phyloP scores from a whole-genome alignment of 2,329 filamentous ascomycete species.

The Pyrenophora graminea region DNA sequence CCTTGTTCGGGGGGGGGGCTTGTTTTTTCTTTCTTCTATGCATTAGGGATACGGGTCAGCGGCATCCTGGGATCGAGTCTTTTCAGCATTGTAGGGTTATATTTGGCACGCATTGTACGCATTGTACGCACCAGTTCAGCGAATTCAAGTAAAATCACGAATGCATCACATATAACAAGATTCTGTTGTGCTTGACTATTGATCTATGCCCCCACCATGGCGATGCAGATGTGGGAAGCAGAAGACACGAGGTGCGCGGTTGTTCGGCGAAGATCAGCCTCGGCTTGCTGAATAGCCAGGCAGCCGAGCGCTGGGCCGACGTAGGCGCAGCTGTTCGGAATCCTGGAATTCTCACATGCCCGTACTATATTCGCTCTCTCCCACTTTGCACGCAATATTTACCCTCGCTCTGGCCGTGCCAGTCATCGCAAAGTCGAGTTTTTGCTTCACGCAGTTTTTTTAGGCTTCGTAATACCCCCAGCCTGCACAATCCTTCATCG shows the following conservation, averaged over 20 bases:
- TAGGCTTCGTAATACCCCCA: neutral
- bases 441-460: constrained; percentile 1
- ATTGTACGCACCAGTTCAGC: too few species aligned
- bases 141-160: too few species aligned
- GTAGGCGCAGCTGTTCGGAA: constrained; percentile 34
- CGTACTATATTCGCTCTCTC: constrained; percentile 22
- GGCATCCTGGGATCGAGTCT: too few species aligned
- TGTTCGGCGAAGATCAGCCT: constrained; percentile 25
- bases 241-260: neutral
- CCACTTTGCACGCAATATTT: constrained; percentile 14
- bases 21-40: too few species aligned
- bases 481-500: constrained; percentile 10
- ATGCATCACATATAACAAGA: too few species aligned
- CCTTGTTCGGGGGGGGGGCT: neutral
- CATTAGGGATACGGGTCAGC: too few species aligned
- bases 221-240: neutral
- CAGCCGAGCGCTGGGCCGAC: constrained; percentile 29
- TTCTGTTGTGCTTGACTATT: too few species aligned
- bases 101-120: too few species aligned
- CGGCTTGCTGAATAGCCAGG: constrained; percentile 24
- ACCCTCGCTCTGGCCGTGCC: neutral
- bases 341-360: constrained; percentile 36
- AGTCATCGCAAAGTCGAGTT: neutral
- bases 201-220: too few species aligned
- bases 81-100: too few species aligned